Percentiles rank a stretch among this genome's conserved stretches.
Conservation (phyloP, 1,284 basidiomycete genomes). For the Agroathelia rolfsii region DNA sequence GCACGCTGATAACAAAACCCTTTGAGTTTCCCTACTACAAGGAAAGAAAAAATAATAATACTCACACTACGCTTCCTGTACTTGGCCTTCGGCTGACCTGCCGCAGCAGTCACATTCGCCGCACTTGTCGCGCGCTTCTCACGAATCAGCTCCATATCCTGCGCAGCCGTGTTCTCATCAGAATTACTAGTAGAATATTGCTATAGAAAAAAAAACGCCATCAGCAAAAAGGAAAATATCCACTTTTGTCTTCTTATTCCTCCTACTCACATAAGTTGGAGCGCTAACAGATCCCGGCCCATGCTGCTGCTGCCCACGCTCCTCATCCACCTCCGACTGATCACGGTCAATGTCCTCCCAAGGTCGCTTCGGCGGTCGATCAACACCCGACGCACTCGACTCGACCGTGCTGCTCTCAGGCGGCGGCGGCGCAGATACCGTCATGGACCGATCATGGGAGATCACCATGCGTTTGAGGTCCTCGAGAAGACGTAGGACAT, state of each 20-base stretch:
- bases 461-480: conserved; percentile 38
- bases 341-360: conserved; percentile 63
- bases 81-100: conserved; percentile 58
- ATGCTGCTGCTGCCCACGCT: not conserved
- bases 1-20: conserved; percentile 42
- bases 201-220: too few relatives aligned
- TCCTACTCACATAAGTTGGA: too few relatives aligned
- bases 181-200: conserved; percentile 20
- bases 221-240: too few relatives aligned
- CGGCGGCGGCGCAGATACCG: conserved; percentile 14
- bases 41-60: conserved; percentile 19
- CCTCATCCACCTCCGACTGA: conserved; percentile 15
- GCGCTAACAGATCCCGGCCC: too few relatives aligned
- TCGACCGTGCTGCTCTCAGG: conserved; percentile 13
- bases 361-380: conserved; percentile 59
- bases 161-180: conserved; percentile 52
- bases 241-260: too few relatives aligned
- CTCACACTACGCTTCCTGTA: conserved; percentile 75
- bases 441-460: conserved; percentile 21
- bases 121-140: conserved; percentile 62
- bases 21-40: too few relatives aligned
- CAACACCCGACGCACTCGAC: conserved; percentile 15
- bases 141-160: conserved; percentile 74
- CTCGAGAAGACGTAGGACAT: conserved; percentile 58
- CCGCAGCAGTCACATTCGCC: conserved; percentile 31